Percentiles rank a stretch among this genome's conserved stretches.
These are phyloP conservation scores for Coffea eugenioides DNA, from an alignment of 257 asterid species.

Conservation along the genomic window DNA sequence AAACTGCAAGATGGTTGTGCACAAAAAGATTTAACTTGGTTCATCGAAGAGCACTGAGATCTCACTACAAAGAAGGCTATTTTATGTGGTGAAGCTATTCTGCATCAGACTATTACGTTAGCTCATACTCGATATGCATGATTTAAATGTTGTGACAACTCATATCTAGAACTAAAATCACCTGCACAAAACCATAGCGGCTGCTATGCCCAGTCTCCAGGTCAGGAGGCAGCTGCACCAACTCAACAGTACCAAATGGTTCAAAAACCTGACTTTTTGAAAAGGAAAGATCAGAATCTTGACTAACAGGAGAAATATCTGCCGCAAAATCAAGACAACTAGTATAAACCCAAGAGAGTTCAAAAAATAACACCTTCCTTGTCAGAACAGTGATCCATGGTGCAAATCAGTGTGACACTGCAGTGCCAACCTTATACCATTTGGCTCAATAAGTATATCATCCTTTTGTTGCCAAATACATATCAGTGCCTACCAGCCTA, in stretches of 20 bases:
- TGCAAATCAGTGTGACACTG: not conserved
- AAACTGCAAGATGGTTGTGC: slow-evolving; percentile 37
- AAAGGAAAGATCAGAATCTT: not conserved
- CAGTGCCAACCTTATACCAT: not conserved
- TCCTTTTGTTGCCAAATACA: not conserved
- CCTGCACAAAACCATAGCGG: slow-evolving; percentile 75
- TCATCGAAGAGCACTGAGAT: no score
- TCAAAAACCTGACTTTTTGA: slow-evolving; percentile 54
- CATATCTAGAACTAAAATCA: slow-evolving; percentile 2
- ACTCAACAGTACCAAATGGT: slow-evolving; percentile 67
- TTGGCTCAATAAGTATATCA: not conserved
- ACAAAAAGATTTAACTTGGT: not conserved
- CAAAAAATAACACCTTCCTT: no score
- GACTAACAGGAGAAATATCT: not conserved
- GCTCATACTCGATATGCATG: not conserved
- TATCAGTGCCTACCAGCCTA: no score
- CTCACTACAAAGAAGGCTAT: not conserved
- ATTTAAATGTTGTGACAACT: not conserved
- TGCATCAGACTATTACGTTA: not conserved
- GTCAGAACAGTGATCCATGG: not conserved
- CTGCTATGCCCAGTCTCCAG: slow-evolving; percentile 57
- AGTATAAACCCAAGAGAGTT: not conserved
- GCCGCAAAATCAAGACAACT: not conserved
- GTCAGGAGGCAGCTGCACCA: slow-evolving; percentile 69
- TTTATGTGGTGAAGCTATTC: not conserved